phyloP scores from a whole-genome alignment of 1,284 basidiomycete species.

The Cutaneotrichosporon spelunceum region DNA sequence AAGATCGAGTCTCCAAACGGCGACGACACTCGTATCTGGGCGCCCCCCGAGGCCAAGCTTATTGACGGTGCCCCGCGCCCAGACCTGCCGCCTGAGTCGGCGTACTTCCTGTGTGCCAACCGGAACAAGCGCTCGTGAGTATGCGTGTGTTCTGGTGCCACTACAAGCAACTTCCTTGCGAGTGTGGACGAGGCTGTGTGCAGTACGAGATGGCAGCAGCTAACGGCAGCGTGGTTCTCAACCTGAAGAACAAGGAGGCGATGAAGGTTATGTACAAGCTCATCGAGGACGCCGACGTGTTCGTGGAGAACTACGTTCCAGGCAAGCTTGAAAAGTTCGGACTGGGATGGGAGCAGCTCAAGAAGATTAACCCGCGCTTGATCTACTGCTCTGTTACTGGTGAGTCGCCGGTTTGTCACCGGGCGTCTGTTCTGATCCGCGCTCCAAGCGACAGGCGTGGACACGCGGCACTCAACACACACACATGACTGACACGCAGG shows the following conservation, averaged over 20 bases:
- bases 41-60: conserved; percentile 70
- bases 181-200: conserved; percentile 5
- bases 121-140: conserved; percentile 74
- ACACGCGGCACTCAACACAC: not conserved
- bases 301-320: conserved; percentile 74
- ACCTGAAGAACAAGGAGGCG: conserved; percentile 77
- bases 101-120: conserved; percentile 88
- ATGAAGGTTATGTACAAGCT: conserved; percentile 73
- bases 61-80: conserved; percentile 51
- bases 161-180: not conserved
- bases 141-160: not conserved
- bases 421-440: not conserved
- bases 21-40: conserved; percentile 87
- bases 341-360: conserved; percentile 79
- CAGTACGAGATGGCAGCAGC: not conserved
- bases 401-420: conserved; percentile 40
- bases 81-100: conserved; percentile 81
- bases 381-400: conserved; percentile 91
- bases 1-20: conserved; percentile 79
- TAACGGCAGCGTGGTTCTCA: conserved; percentile 63
- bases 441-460: not conserved
- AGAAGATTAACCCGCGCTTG: conserved; percentile 71
- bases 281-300: conserved; percentile 71
- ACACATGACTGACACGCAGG: conserved; percentile 54
- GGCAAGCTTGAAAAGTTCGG: conserved; percentile 80